These are phyloP conservation scores for Nicotiana benthamiana DNA, from an alignment of 257 asterid species.

Conservation along the genomic window DNA sequence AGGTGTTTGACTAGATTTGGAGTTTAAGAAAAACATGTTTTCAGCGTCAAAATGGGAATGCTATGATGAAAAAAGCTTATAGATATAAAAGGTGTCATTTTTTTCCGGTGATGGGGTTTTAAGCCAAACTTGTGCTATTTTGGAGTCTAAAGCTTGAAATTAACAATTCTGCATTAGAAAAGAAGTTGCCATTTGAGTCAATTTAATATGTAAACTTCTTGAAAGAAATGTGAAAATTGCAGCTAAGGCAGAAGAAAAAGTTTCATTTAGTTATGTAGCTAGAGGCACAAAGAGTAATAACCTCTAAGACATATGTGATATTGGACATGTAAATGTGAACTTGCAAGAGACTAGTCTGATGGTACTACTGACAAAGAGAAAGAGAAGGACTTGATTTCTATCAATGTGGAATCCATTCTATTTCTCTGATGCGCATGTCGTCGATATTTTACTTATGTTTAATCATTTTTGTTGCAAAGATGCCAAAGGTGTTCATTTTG, in stretches of 20 bases:
- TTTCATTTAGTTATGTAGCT: neutral
- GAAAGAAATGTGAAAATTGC: neutral
- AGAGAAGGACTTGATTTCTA: too few relatives aligned
- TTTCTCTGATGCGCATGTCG: too few relatives aligned
- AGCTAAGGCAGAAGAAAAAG: neutral
- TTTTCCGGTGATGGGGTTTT: neutral
- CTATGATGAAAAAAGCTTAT: neutral
- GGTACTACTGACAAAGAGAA: too few relatives aligned
- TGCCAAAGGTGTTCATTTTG: neutral
- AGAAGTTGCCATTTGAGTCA: neutral
- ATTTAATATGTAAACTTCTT: neutral
- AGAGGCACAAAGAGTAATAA: neutral
- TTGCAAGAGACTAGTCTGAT: neutral
- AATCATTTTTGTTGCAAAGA: neutral
- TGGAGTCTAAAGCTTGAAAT: neutral
- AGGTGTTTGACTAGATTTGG: neutral
- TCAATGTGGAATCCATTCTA: too few relatives aligned
- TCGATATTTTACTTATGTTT: neutral
- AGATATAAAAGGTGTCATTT: neutral
- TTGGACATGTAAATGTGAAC: neutral
- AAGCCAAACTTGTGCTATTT: neutral
- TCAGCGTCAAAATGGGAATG: neutral
- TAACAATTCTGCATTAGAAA: neutral
- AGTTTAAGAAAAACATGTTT: neutral
- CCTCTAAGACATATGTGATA: neutral